Conservation (phyloP, 148 eudicot species). For the Spergularia marina region DNA sequence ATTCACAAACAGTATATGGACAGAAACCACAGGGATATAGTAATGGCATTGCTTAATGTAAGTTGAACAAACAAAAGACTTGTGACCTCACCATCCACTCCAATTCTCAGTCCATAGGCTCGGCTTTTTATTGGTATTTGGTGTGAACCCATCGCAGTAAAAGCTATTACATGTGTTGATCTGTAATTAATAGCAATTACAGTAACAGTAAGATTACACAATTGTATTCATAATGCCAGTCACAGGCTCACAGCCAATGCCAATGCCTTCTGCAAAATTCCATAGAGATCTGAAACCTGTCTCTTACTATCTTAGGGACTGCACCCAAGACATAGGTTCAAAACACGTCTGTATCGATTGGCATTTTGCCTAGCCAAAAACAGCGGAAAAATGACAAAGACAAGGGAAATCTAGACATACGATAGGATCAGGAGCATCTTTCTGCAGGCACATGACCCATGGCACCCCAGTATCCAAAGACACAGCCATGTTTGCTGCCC, state of each 20-base stretch:
- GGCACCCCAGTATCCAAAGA: constrained; percentile 92
- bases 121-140: constrained; percentile 70
- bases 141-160: constrained; percentile 90
- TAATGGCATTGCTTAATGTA: constrained; percentile 6
- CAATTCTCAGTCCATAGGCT: constrained; percentile 98
- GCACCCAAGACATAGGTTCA: not conserved
- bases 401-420: constrained; percentile 37
- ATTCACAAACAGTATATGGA: not conserved
- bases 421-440: constrained; percentile 80
- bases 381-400: constrained; percentile 3
- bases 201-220: not conserved
- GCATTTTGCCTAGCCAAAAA: not conserved
- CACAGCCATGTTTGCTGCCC: constrained; percentile 96
- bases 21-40: not conserved
- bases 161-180: constrained; percentile 96
- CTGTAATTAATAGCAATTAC: constrained; percentile 35
- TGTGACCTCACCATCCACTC: constrained; percentile 75
- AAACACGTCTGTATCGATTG: not conserved
- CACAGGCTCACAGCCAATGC: no score
- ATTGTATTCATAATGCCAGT: not conserved
- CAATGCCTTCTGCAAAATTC: no score
- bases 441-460: constrained; percentile 96
- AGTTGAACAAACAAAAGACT: constrained; percentile 8
- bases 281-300: no score
- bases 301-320: no score